Evolutionary conservation across 805 yeast species (phyloP).

Genomic region (Candida wancherniae): DNA sequence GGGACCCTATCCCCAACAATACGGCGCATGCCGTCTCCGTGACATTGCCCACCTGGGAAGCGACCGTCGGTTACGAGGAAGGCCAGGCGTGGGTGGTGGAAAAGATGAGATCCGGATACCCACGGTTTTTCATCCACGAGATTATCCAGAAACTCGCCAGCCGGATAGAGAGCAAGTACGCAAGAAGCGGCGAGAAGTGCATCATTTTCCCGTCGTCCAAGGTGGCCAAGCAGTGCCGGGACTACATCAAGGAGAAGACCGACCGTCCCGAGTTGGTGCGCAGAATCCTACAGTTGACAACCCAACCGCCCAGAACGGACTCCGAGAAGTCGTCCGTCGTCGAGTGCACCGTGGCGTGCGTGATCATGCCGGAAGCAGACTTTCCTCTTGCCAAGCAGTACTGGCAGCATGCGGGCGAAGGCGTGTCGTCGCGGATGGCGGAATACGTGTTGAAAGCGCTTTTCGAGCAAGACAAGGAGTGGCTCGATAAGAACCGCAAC

Average conservation of each 20-base stretch:
- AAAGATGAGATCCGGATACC: conserved; percentile 84
- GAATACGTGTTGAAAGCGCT: conserved; percentile 74
- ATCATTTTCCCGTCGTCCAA: conserved; percentile 73
- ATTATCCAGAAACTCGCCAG: conserved; percentile 53
- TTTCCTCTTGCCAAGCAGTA: conserved; percentile 70
- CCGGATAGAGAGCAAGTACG: conserved; percentile 62
- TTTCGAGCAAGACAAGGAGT: conserved; percentile 19
- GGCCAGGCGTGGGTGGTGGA: conserved; percentile 77
- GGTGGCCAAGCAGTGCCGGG: conserved; percentile 82
- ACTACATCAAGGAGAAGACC: conserved; percentile 51
- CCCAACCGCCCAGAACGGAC: conserved; percentile 58
- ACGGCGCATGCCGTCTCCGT: conserved; percentile 93
- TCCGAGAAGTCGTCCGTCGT: conserved; percentile 56
- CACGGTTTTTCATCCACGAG: conserved; percentile 71
- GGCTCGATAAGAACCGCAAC: conserved; percentile 11
- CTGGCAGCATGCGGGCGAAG: conserved; percentile 98
- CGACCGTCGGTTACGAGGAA: conserved; percentile 88
- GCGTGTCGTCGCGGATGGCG: conserved; percentile 85
- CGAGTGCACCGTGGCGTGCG: conserved; percentile 69
- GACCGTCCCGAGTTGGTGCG: conserved; percentile 23
- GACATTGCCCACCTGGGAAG: conserved; percentile 92
- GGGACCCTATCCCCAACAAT: conserved; percentile 83
- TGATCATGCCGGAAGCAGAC: conserved; percentile 64
- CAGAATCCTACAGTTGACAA: conserved; percentile 70
- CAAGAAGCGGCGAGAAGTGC: conserved; percentile 70